Base-by-base conservation (phyloP, 768 basidiomycete species). In the Amanita brunnescens region DNA sequence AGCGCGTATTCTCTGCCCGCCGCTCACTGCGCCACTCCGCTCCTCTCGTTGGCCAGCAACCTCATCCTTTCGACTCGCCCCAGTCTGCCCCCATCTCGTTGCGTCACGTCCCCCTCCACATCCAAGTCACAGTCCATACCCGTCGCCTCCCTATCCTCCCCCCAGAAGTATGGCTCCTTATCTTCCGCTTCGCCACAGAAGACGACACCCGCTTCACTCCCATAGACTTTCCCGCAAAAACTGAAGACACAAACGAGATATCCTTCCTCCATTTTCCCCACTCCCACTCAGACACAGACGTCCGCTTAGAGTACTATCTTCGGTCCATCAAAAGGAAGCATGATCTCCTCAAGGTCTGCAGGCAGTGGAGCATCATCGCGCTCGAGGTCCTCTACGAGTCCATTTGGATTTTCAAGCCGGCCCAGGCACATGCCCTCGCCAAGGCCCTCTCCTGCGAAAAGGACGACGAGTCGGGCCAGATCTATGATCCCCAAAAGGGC, bases 361-460 rank as follows among this genome's bases (percentile, higher is more conserved):
- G 73, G 38, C 64, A 69, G 7, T 88, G 81, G 78, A 69, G 79
- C 59, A 68, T 61, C 32, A 69, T 77, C 47, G 67, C 73, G 3
- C 78, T 79, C 57, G 74, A 76, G 49, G 73, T 78, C 38, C 63
- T 87, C 14, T 87, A 75, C 65, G 81, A 86, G 59, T 80, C 77
- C 61, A 74, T 87, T 33, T 87, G 86, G 86, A 79, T 88, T 58
- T 71, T 70, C 47, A 67, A 75, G 33, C 76, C 76, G 18, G 62
- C 67, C 34, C 74, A 80, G 54, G 77, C 80, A 0, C 71, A 55
- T 67, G 72, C 60, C 60, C 66, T 65, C 59, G 80, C 61, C 55
- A 60, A 44, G 14, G 57, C 61, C 20, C 61, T 77, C 6, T 67
- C 70, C n/a, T 64, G 67, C 35, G 50, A 5, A 47, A 12, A 39